phyloP scores from a whole-genome alignment of 2,329 filamentous ascomycete species.

The Cucurbitaria berberidis region DNA sequence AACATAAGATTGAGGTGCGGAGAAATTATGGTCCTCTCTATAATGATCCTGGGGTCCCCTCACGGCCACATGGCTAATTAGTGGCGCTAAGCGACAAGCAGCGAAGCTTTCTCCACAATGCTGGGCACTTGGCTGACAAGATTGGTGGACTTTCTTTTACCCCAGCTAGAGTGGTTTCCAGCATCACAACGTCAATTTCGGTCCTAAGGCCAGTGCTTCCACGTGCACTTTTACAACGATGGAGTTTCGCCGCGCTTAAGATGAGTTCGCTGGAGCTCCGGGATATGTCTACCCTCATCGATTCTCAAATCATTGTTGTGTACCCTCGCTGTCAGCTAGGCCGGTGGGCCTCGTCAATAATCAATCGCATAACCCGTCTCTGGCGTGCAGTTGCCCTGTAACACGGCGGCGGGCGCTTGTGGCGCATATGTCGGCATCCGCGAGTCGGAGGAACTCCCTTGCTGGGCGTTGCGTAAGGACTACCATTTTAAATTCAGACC shows the following conservation, averaged over 20 bases:
- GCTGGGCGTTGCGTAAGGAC: not conserved
- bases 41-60: conserved; percentile 14
- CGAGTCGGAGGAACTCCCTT: not conserved
- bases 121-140: conserved; percentile 12
- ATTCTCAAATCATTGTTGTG: not conserved
- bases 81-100: conserved; percentile 20
- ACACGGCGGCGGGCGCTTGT: not conserved
- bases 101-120: conserved; percentile 20
- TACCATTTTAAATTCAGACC: not conserved
- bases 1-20: conserved; percentile 14
- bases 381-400: not conserved
- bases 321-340: not conserved
- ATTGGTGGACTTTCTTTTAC: conserved; percentile 34
- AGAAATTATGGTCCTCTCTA: conserved; percentile 22
- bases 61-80: conserved; percentile 25
- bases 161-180: conserved; percentile 13
- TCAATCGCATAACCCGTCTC: not conserved
- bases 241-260: not conserved
- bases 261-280: not conserved
- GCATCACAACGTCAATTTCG: conserved; percentile 1
- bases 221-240: not conserved
- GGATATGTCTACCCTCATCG: too few relatives aligned
- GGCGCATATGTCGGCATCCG: not conserved
- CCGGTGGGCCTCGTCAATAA: not conserved
- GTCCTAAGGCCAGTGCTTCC: not conserved